Conservation (phyloP, 2,329 filamentous ascomycete genomes). For the Alternaria gaisen region DNA sequence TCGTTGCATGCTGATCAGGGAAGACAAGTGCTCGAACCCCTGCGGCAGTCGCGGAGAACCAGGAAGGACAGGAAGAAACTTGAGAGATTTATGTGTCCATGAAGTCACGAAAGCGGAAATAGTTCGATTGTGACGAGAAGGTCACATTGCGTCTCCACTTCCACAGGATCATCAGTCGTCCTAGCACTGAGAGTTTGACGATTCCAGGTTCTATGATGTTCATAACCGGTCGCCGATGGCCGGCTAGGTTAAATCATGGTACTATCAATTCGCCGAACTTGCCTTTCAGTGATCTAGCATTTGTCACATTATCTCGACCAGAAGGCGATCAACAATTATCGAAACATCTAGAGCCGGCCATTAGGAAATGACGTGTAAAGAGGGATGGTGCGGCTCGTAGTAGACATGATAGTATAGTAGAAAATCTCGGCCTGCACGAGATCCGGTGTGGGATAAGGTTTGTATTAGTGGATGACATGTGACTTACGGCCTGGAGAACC, state of each 20-base stretch:
- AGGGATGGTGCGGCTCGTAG: background rate
- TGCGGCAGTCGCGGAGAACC: background rate
- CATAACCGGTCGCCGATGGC: constrained; percentile 2
- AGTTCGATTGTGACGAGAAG: background rate
- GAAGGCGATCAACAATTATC: background rate
- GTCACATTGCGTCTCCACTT: constrained; percentile 1
- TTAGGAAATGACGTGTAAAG: background rate
- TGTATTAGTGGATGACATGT: constrained; percentile 10
- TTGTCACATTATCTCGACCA: background rate
- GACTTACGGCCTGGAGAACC: background rate
- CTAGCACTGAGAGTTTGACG: background rate
- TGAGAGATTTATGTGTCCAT: background rate
- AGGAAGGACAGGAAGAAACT: background rate
- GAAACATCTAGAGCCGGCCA: background rate
- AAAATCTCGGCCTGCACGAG: constrained; percentile 2
- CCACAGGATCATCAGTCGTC: background rate
- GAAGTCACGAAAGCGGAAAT: background rate
- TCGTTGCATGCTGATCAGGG: background rate
- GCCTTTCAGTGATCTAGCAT: background rate
- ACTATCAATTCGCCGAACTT: background rate
- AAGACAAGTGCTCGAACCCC: background rate
- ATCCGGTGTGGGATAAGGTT: constrained; percentile 9
- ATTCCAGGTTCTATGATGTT: background rate
- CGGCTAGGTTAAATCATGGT: constrained; percentile 1
- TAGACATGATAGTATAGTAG: constrained; percentile 2